These are phyloP conservation scores for Alloteropsis angusta DNA, from an alignment of 202 grass and related monocot genomes.

Conservation along the genomic window DNA sequence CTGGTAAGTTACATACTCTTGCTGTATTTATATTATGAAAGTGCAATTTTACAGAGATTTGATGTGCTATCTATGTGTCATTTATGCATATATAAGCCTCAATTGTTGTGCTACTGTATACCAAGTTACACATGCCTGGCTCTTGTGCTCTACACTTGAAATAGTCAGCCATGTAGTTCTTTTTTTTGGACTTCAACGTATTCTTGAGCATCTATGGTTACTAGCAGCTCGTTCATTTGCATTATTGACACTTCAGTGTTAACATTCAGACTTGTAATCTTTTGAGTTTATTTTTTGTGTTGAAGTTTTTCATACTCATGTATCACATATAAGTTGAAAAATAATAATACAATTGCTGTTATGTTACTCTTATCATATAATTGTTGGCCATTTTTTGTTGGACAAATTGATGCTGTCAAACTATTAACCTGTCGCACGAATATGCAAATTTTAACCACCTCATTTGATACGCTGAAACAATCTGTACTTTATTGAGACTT, in stretches of 20 bases:
- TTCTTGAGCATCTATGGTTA: background rate
- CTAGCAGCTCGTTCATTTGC: background rate
- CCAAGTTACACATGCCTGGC: background rate
- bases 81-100: background rate
- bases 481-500: background rate
- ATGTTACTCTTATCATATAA: background rate
- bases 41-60: background rate
- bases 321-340: background rate
- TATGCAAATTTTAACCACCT: background rate
- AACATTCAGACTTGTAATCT: background rate
- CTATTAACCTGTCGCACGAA: background rate
- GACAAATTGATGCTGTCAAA: background rate
- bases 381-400: constrained; percentile 3
- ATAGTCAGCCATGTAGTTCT: background rate
- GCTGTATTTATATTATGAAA: background rate
- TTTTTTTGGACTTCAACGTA: background rate
- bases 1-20: constrained; percentile 37
- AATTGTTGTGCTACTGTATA: background rate
- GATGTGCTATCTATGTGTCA: background rate
- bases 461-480: background rate
- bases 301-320: background rate
- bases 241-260: background rate
- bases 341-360: too few species aligned
- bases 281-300: background rate
- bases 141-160: background rate